Evolutionary conservation across 2,329 filamentous ascomycete genomes (phyloP).

Genomic region (Colletotrichum simmondsii): DNA sequence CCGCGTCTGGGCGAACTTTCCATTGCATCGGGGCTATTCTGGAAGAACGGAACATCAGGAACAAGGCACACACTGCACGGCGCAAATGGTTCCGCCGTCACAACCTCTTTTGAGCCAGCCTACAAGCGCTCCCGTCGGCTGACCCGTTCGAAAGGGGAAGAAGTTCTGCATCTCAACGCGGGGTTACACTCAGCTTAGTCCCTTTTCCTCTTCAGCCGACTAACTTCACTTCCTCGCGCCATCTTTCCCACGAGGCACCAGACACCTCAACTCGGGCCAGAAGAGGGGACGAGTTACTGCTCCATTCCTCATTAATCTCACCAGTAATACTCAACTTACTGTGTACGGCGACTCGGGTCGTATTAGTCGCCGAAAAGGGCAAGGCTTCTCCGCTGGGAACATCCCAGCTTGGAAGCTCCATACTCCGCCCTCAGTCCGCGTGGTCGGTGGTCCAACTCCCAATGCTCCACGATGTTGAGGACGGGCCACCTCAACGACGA

Average conservation of each 20-base stretch:
- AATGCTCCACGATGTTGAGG: not conserved
- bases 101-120: not conserved
- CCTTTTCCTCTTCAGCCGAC: not conserved
- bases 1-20: not conserved
- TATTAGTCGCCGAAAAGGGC: conserved; percentile 3
- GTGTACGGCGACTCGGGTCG: conserved; percentile 1
- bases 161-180: not conserved
- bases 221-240: too few relatives aligned
- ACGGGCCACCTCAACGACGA: not conserved
- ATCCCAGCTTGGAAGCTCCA: conserved; percentile 8
- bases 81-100: not conserved
- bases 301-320: not conserved
- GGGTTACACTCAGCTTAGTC: not conserved
- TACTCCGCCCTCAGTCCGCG: not conserved
- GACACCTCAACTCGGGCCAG: not conserved
- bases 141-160: not conserved
- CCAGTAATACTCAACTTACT: not conserved
- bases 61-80: not conserved
- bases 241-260: not conserved
- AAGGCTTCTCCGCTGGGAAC: not conserved
- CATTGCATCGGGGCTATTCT: not conserved
- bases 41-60: not conserved
- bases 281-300: not conserved
- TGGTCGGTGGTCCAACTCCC: too few relatives aligned
- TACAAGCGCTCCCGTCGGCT: not conserved